phyloP scores from a whole-genome alignment of 176 grass and related monocot species.

The Panicum miliaceum region DNA sequence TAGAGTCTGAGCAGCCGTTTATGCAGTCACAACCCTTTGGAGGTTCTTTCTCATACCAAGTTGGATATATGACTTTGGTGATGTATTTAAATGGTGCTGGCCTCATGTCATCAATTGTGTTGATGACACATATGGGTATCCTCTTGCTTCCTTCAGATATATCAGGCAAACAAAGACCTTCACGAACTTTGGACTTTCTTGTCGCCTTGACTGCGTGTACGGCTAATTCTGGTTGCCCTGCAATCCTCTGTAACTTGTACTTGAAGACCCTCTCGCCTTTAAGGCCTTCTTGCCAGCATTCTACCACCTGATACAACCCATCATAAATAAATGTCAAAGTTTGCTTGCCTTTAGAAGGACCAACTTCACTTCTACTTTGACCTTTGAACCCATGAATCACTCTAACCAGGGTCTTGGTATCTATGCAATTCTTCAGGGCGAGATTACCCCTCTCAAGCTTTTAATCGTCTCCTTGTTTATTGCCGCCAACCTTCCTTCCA shows the following conservation, averaged over 20 bases:
- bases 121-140: constrained; percentile 66
- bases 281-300: constrained; percentile 61
- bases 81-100: constrained; percentile 65
- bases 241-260: constrained; percentile 59
- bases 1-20: constrained; percentile 61
- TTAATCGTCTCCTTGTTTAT: constrained; percentile 65
- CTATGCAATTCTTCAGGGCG: constrained; percentile 73
- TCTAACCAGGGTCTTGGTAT: constrained; percentile 56
- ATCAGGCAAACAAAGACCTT: constrained; percentile 66
- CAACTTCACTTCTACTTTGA: constrained; percentile 48
- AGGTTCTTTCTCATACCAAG: constrained; percentile 55
- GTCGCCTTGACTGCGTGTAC: constrained; percentile 60
- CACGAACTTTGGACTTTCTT: constrained; percentile 65
- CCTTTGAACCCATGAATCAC: constrained; percentile 83
- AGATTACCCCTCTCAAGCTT: constrained; percentile 76
- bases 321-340: constrained; percentile 65
- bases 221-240: constrained; percentile 70
- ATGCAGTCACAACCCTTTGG: constrained; percentile 65
- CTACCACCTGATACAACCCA: constrained; percentile 64
- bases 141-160: constrained; percentile 63
- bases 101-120: constrained; percentile 56
- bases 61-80: constrained; percentile 62
- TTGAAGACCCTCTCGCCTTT: constrained; percentile 57
- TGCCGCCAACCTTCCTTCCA: constrained; percentile 58
- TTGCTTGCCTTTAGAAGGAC: constrained; percentile 57